Evolutionary conservation across 2,329 filamentous ascomycete genomes (phyloP), one percentile per base, ranked within the genome.

Genomic region (Neofusicoccum parvum): DNA sequence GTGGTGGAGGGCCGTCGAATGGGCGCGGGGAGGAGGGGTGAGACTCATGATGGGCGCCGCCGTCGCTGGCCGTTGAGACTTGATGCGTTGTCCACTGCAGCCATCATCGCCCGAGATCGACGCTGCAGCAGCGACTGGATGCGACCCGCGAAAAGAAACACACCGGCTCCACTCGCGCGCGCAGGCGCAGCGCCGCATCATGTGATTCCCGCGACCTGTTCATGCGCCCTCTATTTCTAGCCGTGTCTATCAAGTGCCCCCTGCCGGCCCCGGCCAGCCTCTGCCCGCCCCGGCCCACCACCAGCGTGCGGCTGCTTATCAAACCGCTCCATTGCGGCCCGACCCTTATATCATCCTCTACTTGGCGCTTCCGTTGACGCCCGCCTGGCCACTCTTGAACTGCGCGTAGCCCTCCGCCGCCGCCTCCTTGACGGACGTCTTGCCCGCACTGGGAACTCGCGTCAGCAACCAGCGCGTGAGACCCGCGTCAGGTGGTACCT

Each of bases 351-450:
- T n/a, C 11, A 23, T 10, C 14, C 17, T n/a, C 20, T 39, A 45
- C 14, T 64, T 64, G 62, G 62, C 50, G 41, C 41, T 54, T 3
- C 50, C 50, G 49, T 56, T 64, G 50, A 65, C 45, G 5, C 63
- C 80, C 49, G 80, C 80, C 63, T 76, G 73, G 9, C 81, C 80
- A 60, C 76, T 77, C 74, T 83, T 80, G 75, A 80, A 83, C 17
- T 74, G 74, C 67, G 81, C 77, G 65, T 75, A 80, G 10, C 82
- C 83, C 68, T 84, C 78, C 64, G 80, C 76, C 11, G 92, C 91
- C 27, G 92, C 89, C 51, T 91, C 87, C 72, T 91, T 82, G 7
- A 92, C 87, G 23, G 84, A 89, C 15, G 85, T 86, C 76, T 90
- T 89, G 27, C 92, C 92, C 37, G 87, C 87, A n/a, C 83, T 85